Base-by-base conservation (phyloP, 2,329 filamentous ascomycete species). In the Xylaria sp. region DNA sequence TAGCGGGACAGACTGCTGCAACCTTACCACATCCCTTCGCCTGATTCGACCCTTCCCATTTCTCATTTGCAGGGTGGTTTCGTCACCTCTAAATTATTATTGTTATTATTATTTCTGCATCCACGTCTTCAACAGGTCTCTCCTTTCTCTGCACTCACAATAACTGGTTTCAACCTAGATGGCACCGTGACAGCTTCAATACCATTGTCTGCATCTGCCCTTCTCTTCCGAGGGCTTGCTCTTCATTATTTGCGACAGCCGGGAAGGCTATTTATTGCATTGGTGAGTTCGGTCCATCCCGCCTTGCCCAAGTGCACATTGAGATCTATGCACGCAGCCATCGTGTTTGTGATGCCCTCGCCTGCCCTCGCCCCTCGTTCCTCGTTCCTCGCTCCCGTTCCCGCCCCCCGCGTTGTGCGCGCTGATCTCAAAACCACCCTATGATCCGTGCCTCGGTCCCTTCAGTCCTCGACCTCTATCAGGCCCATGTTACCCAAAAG, bases 31-130 rank as follows among this genome's bases (percentile, higher is more conserved):
- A 55, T 55, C 57, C 56, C 54, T 63, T 65, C 57, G 59, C 61
- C 65, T 68, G 61, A 70, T 70, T 65, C 30, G 65, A 65, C 68
- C 57, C 32, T 61, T 9, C 50, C 27, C 27, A 30, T 53, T 36
- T 47, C 39, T 19, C 19, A 68, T 68, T 64, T 60, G 58, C 61
- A 70, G 65, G 68, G 68, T 57, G 53, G 63, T 70, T 65, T 70
- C 68, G 68, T 70, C 68, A 70, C 68, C 65, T 70, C 68, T 62
- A 65, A 69, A 70, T 65, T 68, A 61, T 65, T 64, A 47, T 67
- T 61, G 39, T 64, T 67, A 67, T 64, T 67, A 67, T 64, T 67
- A 69, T 64, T 58, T 67, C 61, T 67, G 64, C 68, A 30, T 42
- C 68, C 51, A 54, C 68, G 51, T 39, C 68, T 47, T 64, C 61